These are phyloP conservation scores for Penicillium bialowiezense DNA, from an alignment of 495 filamentous ascomycete genomes.

Conservation along the genomic window DNA sequence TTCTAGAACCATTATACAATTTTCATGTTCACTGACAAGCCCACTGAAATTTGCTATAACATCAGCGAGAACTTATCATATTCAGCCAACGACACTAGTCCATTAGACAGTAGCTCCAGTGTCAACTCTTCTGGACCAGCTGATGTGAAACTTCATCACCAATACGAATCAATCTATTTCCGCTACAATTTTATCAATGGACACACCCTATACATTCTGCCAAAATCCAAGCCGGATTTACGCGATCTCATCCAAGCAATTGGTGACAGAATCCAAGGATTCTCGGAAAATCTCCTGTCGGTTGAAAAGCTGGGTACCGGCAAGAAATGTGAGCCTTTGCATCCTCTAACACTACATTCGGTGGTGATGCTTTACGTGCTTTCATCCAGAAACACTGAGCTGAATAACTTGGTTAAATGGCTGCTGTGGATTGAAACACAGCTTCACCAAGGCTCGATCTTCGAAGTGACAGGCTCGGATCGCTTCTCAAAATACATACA, in stretches of 20 bases:
- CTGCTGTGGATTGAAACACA: slow-evolving; percentile 21
- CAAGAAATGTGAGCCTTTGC: no score
- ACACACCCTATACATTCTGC: slow-evolving; percentile 12
- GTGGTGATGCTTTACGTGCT: not conserved
- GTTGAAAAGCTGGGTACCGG: no score
- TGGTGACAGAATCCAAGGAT: no score
- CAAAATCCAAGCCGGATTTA: slow-evolving; percentile 1
- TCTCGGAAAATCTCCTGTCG: no score
- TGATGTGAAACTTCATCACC: slow-evolving; percentile 9
- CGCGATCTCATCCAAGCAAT: not conserved
- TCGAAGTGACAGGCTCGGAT: slow-evolving; percentile 15
- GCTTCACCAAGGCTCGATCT: slow-evolving; percentile 17
- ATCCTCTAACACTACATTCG: no score
- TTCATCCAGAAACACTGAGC: slow-evolving; percentile 8
- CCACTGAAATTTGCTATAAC: slow-evolving; percentile 15
- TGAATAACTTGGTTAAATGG: slow-evolving; percentile 14
- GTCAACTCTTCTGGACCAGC: slow-evolving; percentile 8
- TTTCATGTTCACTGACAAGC: not conserved
- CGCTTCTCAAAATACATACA: slow-evolving; percentile 16
- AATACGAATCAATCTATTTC: slow-evolving; percentile 18
- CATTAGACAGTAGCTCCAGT: slow-evolving; percentile 11
- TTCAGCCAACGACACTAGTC: slow-evolving; percentile 9
- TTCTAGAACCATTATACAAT: not conserved
- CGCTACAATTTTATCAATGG: slow-evolving; percentile 10
- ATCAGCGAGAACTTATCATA: slow-evolving; percentile 14